Conservation (phyloP, 2,329 filamentous ascomycete genomes). For the Monilinia fructigena region DNA sequence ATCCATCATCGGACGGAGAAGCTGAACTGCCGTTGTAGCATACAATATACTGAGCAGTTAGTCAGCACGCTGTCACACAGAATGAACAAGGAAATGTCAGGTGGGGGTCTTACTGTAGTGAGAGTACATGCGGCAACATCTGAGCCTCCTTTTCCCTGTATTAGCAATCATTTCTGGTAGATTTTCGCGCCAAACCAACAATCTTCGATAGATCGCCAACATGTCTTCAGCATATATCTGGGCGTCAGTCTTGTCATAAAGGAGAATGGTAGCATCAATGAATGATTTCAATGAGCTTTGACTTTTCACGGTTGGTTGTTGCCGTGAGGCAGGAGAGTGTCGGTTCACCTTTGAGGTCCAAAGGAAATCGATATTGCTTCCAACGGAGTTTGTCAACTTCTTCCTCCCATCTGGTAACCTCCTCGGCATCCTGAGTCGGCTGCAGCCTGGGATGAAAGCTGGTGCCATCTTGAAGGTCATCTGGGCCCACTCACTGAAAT, state of each 20-base stretch:
- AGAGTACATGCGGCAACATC: conserved; percentile 39
- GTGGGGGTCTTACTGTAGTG: conserved; percentile 38
- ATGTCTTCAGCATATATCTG: conserved; percentile 31
- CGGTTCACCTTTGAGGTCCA: conserved; percentile 26
- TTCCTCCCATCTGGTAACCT: conserved; percentile 20
- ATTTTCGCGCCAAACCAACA: conserved; percentile 35
- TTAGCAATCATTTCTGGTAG: conserved; percentile 35
- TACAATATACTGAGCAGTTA: conserved; percentile 39
- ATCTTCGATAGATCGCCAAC: conserved; percentile 36
- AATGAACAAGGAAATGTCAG: not conserved
- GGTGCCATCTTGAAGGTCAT: conserved; percentile 38
- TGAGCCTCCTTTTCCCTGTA: conserved; percentile 30
- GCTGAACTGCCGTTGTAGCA: conserved; percentile 35
- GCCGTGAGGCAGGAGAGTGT: conserved; percentile 33
- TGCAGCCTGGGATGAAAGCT: conserved; percentile 15
- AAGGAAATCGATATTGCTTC: conserved; percentile 34
- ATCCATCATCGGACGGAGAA: conserved; percentile 39
- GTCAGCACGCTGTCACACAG: not conserved
- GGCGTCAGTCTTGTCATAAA: conserved; percentile 31
- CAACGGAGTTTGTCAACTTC: conserved; percentile 32
- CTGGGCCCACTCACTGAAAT: conserved; percentile 40
- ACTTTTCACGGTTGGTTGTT: conserved; percentile 39
- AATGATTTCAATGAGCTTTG: conserved; percentile 37
- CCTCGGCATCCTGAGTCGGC: conserved; percentile 18
- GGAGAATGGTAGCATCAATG: conserved; percentile 32